Evolutionary conservation across 177 flowering plant genomes (phyloP), one percentile per base, ranked within the genome.

Genomic region (Vitis hybrid): DNA sequence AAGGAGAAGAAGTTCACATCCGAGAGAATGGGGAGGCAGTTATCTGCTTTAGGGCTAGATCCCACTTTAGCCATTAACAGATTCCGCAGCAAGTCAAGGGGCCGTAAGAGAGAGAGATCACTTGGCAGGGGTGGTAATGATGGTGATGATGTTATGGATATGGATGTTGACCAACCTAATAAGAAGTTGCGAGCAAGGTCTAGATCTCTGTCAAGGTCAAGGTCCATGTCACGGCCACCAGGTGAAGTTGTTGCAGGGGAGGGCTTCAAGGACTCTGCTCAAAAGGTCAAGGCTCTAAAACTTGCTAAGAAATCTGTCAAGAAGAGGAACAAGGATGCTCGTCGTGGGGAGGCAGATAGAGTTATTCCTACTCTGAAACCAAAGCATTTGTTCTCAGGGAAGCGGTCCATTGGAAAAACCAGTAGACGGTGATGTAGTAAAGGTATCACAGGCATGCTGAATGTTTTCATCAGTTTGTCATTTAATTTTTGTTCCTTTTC

Each of bases 21-120:
- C 11, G 72, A 82, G 60, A 89, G 98, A 73, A 93, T 93, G 98
- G 98, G 98, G n/a, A 84, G 98, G 79, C 89, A 93, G 78, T 75
- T 93, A 17, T 82, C 92, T 15, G 17, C 75, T 19, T 51, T 90
- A 83, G 98, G 96, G 1, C 52, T 91, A 61, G 93, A 93, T 73
- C 97, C 98, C 5, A 52, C 86, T 55, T 26, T 67, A 52, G 98
- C 98, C 49, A 75, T 93, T 60, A 51, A 85, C 4, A 81, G 91
- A 59, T 89, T 89, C n/a, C 85, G 93, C 6, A 85, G 94, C 80
- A 83, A 68, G 68, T 93, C 93, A 6, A 80, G 80, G 70, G 93
- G 93, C 54, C 79, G 90, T 50, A 91, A 91, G 82, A 86, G 97
- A 80, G 94, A 85, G 71, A 85, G 98, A 45, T 93, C 98, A 15